These are phyloP conservation scores for Phytopythium kandeliae DNA, from an alignment of 352 stramenopile genomes.

Conservation along the genomic window DNA sequence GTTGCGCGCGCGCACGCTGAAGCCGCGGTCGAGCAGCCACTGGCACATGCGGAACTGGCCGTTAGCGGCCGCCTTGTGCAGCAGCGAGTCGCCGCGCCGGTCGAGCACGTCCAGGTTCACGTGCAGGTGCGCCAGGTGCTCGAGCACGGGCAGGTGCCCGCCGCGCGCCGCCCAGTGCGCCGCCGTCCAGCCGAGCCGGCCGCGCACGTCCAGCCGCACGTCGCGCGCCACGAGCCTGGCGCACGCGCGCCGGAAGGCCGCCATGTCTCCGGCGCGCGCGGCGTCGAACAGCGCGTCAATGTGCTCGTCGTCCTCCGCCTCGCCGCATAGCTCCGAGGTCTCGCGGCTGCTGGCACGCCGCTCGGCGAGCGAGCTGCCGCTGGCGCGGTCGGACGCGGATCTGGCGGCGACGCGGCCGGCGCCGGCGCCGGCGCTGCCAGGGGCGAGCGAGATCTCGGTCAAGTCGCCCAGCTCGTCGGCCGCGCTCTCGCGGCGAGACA, in stretches of 20 bases:
- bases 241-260: conserved; percentile 38
- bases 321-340: conserved; percentile 6
- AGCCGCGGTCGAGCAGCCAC: conserved; percentile 62
- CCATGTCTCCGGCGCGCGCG: conserved; percentile 54
- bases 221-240: conserved; percentile 29
- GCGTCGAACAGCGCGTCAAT: conserved; percentile 61
- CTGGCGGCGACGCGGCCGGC: not conserved
- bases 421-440: not conserved
- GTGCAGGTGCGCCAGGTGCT: conserved; percentile 38
- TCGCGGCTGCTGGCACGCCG: conserved; percentile 1
- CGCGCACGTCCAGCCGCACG: conserved; percentile 40
- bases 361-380: not conserved
- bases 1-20: conserved; percentile 59
- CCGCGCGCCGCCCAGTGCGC: conserved; percentile 70
- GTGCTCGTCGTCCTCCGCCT: conserved; percentile 26
- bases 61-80: conserved; percentile 78
- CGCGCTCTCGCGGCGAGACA: conserved; percentile 10
- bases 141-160: conserved; percentile 56
- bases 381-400: not conserved
- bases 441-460: conserved; percentile 59
- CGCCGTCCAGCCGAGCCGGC: conserved; percentile 72
- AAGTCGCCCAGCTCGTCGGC: conserved; percentile 21
- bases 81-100: conserved; percentile 55
- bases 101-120: conserved; percentile 65
- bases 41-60: conserved; percentile 52